Evolutionary conservation across 2,329 filamentous ascomycete genomes (phyloP).

Genomic region (Thermochaetoides dissita): DNA sequence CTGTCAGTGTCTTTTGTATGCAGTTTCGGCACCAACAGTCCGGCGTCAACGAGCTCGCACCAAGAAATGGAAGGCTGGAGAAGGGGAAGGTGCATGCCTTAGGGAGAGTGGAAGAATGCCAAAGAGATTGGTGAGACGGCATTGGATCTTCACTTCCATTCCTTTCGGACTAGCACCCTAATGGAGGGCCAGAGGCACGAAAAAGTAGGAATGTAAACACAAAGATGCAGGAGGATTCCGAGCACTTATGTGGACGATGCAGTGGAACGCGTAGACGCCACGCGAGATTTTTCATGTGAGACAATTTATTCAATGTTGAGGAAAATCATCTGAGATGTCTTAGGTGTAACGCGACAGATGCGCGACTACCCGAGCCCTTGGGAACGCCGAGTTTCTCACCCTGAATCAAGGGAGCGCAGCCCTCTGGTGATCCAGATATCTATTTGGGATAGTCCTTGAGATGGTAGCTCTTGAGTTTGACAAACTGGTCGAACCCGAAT

Average conservation of each 20-base stretch:
- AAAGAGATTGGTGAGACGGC: slow-evolving; percentile 9
- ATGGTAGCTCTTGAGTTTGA: slow-evolving; percentile 93
- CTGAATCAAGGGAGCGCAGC: slow-evolving; percentile 4
- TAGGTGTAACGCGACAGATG: too few species aligned
- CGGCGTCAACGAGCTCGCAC: slow-evolving; percentile 5
- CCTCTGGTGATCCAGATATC: slow-evolving; percentile 2
- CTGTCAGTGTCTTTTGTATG: slow-evolving; percentile 4
- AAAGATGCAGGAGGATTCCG: too few species aligned
- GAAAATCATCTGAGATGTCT: too few species aligned
- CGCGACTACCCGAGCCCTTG: too few species aligned
- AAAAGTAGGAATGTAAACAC: slow-evolving; percentile 10
- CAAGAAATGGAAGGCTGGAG: slow-evolving; percentile 8
- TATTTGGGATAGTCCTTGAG: slow-evolving; percentile 66
- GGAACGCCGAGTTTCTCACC: slow-evolving; percentile 4
- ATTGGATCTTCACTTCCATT: slow-evolving; percentile 7
- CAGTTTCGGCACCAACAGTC: background rate
- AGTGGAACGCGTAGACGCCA: too few species aligned
- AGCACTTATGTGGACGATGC: too few species aligned
- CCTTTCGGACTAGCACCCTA: slow-evolving; percentile 8
- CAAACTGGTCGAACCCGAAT: slow-evolving; percentile 90
- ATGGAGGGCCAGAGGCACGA: background rate
- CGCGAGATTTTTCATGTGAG: slow-evolving; percentile 1
- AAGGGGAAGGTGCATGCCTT: background rate
- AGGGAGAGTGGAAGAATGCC: slow-evolving; percentile 6
- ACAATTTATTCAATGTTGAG: slow-evolving; percentile 2